Evolutionary conservation across 352 stramenopile genomes (phyloP).

Genomic region (Phytophthora constricta): DNA sequence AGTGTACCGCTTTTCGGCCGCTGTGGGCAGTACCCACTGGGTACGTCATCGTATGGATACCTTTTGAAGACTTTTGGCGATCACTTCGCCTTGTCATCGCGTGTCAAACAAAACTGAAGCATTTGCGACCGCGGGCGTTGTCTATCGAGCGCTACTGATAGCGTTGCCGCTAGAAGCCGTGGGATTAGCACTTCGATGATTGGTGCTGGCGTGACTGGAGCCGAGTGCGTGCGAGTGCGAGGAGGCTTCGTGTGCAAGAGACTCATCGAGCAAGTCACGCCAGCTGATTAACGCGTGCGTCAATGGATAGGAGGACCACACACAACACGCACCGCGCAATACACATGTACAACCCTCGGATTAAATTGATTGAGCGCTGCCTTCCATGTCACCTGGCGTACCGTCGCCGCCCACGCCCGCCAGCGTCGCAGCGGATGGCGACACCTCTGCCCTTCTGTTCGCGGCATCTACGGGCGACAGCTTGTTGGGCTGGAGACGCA

Average conservation of each 20-base stretch:
- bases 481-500: conserved; percentile 49
- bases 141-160: not conserved
- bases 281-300: not conserved
- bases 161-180: not conserved
- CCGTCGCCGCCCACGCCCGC: not conserved
- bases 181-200: not conserved
- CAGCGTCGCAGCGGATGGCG: conserved; percentile 1
- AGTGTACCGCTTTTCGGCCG: not conserved
- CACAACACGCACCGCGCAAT: not conserved
- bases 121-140: not conserved
- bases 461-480: not conserved
- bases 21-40: too few relatives aligned
- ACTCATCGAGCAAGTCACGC: not conserved
- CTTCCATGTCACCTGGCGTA: conserved; percentile 10
- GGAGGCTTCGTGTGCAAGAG: not conserved
- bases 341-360: conserved; percentile 4
- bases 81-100: too few relatives aligned
- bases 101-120: not conserved
- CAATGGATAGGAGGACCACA: not conserved
- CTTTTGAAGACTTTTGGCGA: too few relatives aligned
- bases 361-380: conserved; percentile 32
- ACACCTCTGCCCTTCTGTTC: conserved; percentile 16
- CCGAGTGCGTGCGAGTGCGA: not conserved
- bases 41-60: too few relatives aligned
- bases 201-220: not conserved